phyloP scores from a whole-genome alignment of 2,329 filamentous ascomycete species.

The Colletotrichum sidae region DNA sequence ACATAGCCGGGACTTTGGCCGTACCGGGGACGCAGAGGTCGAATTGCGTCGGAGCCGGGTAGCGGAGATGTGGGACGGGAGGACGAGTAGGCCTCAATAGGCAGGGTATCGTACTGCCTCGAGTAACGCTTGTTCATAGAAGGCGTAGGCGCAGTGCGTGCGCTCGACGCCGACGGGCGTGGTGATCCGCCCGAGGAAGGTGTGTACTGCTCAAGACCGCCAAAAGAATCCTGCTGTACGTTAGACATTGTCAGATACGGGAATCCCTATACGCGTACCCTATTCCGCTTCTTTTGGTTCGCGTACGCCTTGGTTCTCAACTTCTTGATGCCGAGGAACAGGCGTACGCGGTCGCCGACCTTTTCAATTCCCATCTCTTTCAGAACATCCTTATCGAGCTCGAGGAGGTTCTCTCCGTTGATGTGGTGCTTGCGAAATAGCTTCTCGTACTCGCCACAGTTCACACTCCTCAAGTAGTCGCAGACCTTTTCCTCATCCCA shows the following conservation, averaged over 20 bases:
- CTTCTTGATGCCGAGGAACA: slow-evolving; percentile 88
- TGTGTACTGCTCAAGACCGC: slow-evolving; percentile 76
- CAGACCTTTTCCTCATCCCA: slow-evolving; percentile 95
- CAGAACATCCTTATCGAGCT: slow-evolving; percentile 95
- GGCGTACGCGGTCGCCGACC: slow-evolving; percentile 92
- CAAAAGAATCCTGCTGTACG: slow-evolving; percentile 79
- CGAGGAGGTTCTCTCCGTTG: slow-evolving; percentile 94
- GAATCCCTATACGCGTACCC: slow-evolving; percentile 66
- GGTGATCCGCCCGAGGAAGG: slow-evolving; percentile 73
- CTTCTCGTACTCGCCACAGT: slow-evolving; percentile 93
- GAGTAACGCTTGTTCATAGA: slow-evolving; percentile 73
- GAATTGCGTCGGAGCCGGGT: slow-evolving; percentile 64
- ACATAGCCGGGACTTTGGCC: slow-evolving; percentile 61
- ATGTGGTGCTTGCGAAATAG: slow-evolving; percentile 94
- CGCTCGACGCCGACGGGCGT: slow-evolving; percentile 66
- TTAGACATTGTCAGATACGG: slow-evolving; percentile 35
- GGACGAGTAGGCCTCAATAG: slow-evolving; percentile 57
- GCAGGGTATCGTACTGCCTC: slow-evolving; percentile 65
- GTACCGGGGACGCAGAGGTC: slow-evolving; percentile 68
- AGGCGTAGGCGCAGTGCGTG: slow-evolving; percentile 53
- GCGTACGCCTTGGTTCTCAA: slow-evolving; percentile 80
- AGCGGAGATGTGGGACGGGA: slow-evolving; percentile 80
- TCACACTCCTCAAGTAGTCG: slow-evolving; percentile 90
- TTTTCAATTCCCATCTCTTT: slow-evolving; percentile 99
- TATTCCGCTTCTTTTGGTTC: slow-evolving; percentile 84